These are phyloP conservation scores for Malassezia obtusa DNA, from an alignment of 1,284 basidiomycete genomes.

Conservation along the genomic window DNA sequence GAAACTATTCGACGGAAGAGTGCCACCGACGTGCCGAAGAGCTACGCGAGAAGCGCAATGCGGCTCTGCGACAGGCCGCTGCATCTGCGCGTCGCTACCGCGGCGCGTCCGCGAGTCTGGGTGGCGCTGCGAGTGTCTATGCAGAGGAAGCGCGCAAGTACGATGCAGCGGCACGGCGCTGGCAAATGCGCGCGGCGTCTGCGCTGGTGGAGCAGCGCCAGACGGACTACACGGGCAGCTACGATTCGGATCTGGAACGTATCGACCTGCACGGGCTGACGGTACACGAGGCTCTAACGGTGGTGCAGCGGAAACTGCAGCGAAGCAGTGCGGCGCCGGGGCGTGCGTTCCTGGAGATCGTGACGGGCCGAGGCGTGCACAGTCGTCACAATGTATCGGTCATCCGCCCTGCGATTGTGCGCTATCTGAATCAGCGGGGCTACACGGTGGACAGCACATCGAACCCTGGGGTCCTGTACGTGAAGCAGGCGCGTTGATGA, in stretches of 20 bases:
- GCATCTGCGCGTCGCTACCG: conserved; percentile 8
- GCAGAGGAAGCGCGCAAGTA: conserved; percentile 46
- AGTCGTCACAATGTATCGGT: conserved; percentile 43
- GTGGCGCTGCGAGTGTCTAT: conserved; percentile 27
- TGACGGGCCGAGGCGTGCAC: conserved; percentile 48
- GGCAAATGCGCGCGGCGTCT: conserved; percentile 42
- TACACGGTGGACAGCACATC: conserved; percentile 4
- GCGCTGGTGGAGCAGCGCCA: conserved; percentile 43
- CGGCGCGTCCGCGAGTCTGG: background rate
- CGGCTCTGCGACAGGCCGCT: conserved; percentile 41
- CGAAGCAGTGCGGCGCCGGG: conserved; percentile 30
- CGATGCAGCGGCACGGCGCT: conserved; percentile 43
- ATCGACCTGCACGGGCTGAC: conserved; percentile 49
- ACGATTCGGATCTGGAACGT: conserved; percentile 12
- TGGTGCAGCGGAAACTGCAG: conserved; percentile 40
- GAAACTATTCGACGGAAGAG: conserved; percentile 23
- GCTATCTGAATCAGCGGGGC: conserved; percentile 9
- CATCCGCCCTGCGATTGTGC: conserved; percentile 41
- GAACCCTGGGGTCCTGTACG: conserved; percentile 11
- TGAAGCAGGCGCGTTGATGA: conserved; percentile 3
- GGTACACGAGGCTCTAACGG: conserved; percentile 45
- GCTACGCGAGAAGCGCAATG: conserved; percentile 39
- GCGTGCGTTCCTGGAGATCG: conserved; percentile 38
- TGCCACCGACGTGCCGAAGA: conserved; percentile 30
- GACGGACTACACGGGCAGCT: background rate